These are phyloP conservation scores for Podospora pseudocomata DNA, from an alignment of 495 filamentous ascomycete genomes.

Conservation along the genomic window DNA sequence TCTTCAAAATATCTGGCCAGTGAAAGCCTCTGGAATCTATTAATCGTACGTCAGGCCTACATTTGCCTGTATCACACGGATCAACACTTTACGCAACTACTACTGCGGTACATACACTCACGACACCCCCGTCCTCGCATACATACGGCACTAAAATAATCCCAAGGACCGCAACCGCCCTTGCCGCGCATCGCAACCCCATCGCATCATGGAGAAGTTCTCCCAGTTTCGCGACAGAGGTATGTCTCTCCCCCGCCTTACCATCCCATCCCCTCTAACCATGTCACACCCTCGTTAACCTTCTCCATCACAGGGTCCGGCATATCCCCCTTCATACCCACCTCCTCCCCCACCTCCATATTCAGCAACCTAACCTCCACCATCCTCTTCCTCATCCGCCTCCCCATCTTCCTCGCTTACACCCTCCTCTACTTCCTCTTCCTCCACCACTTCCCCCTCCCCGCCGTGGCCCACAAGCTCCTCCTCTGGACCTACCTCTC, in stretches of 20 bases:
- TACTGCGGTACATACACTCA: neutral
- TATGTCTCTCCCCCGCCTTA: conserved; percentile 34
- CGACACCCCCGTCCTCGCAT: neutral
- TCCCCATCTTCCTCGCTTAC: conserved; percentile 71
- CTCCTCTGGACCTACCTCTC: conserved; percentile 80
- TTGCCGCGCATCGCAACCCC: neutral
- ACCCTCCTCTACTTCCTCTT: conserved; percentile 69
- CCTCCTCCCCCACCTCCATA: conserved; percentile 56
- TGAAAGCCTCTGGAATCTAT: neutral
- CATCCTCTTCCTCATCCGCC: conserved; percentile 74
- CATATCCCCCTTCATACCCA: conserved; percentile 91
- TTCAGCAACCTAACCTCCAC: conserved; percentile 59
- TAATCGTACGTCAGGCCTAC: conserved; percentile 1
- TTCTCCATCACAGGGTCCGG: conserved; percentile 66
- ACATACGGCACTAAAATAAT: neutral
- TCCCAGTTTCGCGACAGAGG: conserved; percentile 94
- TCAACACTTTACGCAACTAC: neutral
- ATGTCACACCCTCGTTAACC: conserved; percentile 7
- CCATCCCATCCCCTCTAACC: neutral
- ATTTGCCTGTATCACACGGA: conserved; percentile 3
- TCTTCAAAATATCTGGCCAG: conserved; percentile 1
- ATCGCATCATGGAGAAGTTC: conserved; percentile 81
- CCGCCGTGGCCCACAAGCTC: conserved; percentile 71
- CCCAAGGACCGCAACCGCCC: neutral
- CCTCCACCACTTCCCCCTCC: conserved; percentile 75